These are phyloP conservation scores for Pulveroboletus sp. DNA, from an alignment of 768 basidiomycete genomes.

Conservation along the genomic window DNA sequence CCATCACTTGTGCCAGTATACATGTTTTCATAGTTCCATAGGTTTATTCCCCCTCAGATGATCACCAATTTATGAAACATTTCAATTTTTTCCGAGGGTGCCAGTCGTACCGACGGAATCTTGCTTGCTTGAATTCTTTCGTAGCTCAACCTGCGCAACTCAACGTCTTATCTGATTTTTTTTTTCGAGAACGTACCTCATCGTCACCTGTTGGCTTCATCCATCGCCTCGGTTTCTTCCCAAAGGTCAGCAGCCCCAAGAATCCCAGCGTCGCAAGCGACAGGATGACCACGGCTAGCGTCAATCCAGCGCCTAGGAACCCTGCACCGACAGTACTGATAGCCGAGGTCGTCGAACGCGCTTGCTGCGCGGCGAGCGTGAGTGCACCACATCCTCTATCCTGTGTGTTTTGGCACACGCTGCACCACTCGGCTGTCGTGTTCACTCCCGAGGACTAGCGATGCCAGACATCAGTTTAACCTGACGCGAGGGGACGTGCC, in stretches of 20 bases:
- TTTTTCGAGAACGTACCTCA: slow-evolving; percentile 14
- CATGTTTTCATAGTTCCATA: slow-evolving; percentile 15
- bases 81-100: neutral
- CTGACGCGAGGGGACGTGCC: no score
- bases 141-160: slow-evolving; percentile 23
- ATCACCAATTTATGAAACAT: slow-evolving; percentile 3
- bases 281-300: slow-evolving; percentile 39
- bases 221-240: slow-evolving; percentile 13
- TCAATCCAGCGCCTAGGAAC: slow-evolving; percentile 60
- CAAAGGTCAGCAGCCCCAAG: slow-evolving; percentile 35
- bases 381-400: slow-evolving; percentile 56
- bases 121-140: slow-evolving; percentile 10
- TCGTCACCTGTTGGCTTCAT: slow-evolving; percentile 3
- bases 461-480: neutral
- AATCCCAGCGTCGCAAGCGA: slow-evolving; percentile 39
- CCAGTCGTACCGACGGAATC: neutral
- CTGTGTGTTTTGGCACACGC: slow-evolving; percentile 50
- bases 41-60: neutral
- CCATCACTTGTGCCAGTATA: slow-evolving; percentile 15
- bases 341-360: slow-evolving; percentile 30
- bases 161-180: neutral
- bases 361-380: slow-evolving; percentile 28
- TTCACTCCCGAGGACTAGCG: slow-evolving; percentile 47
- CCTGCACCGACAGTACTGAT: slow-evolving; percentile 61
- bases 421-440: slow-evolving; percentile 56